Conservation (phyloP, 2,329 filamentous ascomycete genomes). For the Epichloe aotearoae region DNA sequence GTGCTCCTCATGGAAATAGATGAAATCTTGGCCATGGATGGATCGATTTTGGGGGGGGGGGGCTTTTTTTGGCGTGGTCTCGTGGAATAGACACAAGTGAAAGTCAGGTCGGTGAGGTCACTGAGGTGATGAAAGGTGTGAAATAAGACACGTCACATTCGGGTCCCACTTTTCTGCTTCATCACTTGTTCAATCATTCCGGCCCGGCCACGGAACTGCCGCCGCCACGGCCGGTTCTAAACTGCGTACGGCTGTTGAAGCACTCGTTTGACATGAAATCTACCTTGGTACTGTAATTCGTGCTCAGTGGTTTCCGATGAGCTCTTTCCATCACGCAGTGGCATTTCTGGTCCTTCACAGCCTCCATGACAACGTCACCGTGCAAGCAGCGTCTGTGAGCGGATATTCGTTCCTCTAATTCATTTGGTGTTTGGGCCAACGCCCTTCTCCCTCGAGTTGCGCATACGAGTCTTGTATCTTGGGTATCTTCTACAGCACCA, state of each 20-base stretch:
- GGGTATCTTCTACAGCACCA: neutral
- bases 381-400: no score
- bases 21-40: neutral
- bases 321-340: no score
- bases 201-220: no score
- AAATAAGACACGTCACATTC: neutral
- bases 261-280: no score
- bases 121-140: neutral
- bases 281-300: no score
- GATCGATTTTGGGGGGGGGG: no score
- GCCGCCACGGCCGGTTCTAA: no score
- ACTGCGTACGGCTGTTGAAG: no score
- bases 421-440: neutral
- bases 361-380: no score
- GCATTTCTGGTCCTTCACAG: no score
- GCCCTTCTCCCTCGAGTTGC: neutral
- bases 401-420: neutral
- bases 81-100: neutral
- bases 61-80: neutral
- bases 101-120: neutral
- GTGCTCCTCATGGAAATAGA: neutral
- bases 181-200: neutral
- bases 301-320: no score
- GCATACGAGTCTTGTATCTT: neutral
- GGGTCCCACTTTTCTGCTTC: neutral